phyloP scores from a whole-genome alignment of 2,329 filamentous ascomycete species.

The Cytospora leucostoma region DNA sequence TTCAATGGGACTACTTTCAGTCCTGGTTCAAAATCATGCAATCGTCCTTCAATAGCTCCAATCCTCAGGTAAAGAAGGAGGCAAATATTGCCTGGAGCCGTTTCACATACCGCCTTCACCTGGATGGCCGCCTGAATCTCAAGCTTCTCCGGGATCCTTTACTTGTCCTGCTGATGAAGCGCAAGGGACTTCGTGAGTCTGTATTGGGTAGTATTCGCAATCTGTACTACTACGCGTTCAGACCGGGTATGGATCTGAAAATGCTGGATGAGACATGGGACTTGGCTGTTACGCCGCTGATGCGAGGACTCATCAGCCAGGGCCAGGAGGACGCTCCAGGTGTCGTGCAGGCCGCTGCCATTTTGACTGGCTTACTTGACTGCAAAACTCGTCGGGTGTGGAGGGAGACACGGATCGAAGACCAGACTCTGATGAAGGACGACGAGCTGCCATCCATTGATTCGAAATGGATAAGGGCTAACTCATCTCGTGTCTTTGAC shows the following conservation, averaged over 20 bases:
- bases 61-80: slow-evolving; percentile 69
- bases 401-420: slow-evolving; percentile 71
- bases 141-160: slow-evolving; percentile 64
- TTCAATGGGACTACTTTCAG: slow-evolving; percentile 71
- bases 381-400: slow-evolving; percentile 62
- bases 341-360: slow-evolving; percentile 60
- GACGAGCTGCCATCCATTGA: slow-evolving; percentile 85
- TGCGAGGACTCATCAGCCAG: slow-evolving; percentile 56
- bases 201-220: slow-evolving; percentile 74
- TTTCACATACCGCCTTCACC: slow-evolving; percentile 72
- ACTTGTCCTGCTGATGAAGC: slow-evolving; percentile 63
- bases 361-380: slow-evolving; percentile 74
- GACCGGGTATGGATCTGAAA: slow-evolving; percentile 64
- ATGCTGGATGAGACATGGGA: slow-evolving; percentile 80
- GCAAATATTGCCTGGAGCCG: slow-evolving; percentile 86
- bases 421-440: slow-evolving; percentile 57
- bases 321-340: slow-evolving; percentile 47
- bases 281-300: slow-evolving; percentile 65
- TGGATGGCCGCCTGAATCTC: slow-evolving; percentile 50
- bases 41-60: slow-evolving; percentile 78
- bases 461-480: slow-evolving; percentile 81
- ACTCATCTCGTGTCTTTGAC: slow-evolving; percentile 64
- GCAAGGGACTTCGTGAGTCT: slow-evolving; percentile 60
- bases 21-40: slow-evolving; percentile 80
- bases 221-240: slow-evolving; percentile 80